These are phyloP conservation scores for Hymenotorrendiella dingleyae DNA, from an alignment of 2,329 filamentous ascomycete species.

Conservation along the genomic window DNA sequence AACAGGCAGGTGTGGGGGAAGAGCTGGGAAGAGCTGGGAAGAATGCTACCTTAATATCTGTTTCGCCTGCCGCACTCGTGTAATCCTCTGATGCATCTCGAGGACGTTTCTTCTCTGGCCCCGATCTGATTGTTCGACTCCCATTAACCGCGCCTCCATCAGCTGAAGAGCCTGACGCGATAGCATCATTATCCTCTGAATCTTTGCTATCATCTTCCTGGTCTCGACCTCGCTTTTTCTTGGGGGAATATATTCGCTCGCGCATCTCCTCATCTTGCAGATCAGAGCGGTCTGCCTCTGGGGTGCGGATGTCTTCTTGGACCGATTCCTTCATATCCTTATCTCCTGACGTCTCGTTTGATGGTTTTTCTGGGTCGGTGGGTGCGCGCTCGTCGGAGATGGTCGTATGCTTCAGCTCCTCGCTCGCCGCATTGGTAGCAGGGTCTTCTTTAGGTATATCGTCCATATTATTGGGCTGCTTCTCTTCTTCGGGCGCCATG, in stretches of 20 bases:
- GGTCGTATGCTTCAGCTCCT: conserved; percentile 58
- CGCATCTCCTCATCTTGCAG: conserved; percentile 37
- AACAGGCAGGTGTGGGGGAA: not conserved
- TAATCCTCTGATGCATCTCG: conserved; percentile 40
- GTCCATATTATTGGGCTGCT: conserved; percentile 8
- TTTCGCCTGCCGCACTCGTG: conserved; percentile 23
- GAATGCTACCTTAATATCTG: conserved; percentile 18
- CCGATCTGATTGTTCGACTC: conserved; percentile 37
- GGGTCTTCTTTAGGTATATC: conserved; percentile 44
- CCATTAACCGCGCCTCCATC: conserved; percentile 37
- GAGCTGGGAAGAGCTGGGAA: not conserved
- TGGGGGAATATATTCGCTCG: conserved; percentile 52
- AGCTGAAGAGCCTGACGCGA: conserved; percentile 33
- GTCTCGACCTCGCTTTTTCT: conserved; percentile 52
- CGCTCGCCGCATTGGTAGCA: conserved; percentile 56
- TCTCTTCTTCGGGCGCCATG: conserved; percentile 12
- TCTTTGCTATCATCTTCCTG: conserved; percentile 41
- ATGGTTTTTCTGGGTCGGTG: not conserved
- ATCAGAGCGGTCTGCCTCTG: conserved; percentile 33
- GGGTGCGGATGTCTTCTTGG: conserved; percentile 25
- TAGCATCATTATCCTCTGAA: conserved; percentile 28
- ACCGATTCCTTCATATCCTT: conserved; percentile 22
- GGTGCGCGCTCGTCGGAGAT: conserved; percentile 46
- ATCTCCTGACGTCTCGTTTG: conserved; percentile 27
- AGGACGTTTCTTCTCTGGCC: conserved; percentile 61